Percentiles rank a stretch among this genome's conserved stretches.
Conservation (phyloP, 768 basidiomycete species). For the Podaxis carcinomalis region DNA sequence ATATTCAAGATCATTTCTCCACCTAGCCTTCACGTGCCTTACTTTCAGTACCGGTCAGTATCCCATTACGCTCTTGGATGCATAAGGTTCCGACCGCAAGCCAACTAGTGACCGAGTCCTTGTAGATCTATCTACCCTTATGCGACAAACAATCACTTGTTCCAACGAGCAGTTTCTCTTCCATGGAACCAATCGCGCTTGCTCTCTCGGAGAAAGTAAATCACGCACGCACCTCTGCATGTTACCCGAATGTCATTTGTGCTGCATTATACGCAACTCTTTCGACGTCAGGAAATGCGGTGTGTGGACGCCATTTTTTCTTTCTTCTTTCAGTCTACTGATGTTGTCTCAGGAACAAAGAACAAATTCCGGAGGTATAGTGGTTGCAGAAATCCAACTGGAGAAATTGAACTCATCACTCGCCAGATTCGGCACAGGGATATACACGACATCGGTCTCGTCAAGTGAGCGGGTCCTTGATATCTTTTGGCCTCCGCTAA, state of each 20-base stretch:
- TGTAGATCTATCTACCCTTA: conserved; percentile 17
- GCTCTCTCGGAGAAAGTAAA: conserved; percentile 51
- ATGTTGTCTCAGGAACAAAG: conserved; percentile 37
- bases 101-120: conserved; percentile 25
- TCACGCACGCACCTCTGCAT: conserved; percentile 44
- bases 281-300: conserved; percentile 61
- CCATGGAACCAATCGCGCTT: conserved; percentile 62
- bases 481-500: not conserved
- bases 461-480: conserved; percentile 42
- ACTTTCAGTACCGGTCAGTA: conserved; percentile 41
- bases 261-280: conserved; percentile 51
- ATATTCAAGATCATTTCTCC: conserved; percentile 50
- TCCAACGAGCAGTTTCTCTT: conserved; percentile 59
- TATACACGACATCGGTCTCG: conserved; percentile 63
- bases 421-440: conserved; percentile 60
- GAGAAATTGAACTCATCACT: not conserved
- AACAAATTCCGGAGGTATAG: conserved; percentile 41
- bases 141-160: conserved; percentile 19
- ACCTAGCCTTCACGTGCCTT: conserved; percentile 38
- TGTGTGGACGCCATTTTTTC: conserved; percentile 19
- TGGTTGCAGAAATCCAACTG: too few species aligned
- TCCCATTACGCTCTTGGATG: not conserved
- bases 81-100: not conserved
- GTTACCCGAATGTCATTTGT: conserved; percentile 48
- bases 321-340: not conserved